Evolutionary conservation across 2,329 filamentous ascomycete species (phyloP).

Genomic region (Talaromyces sp.): DNA sequence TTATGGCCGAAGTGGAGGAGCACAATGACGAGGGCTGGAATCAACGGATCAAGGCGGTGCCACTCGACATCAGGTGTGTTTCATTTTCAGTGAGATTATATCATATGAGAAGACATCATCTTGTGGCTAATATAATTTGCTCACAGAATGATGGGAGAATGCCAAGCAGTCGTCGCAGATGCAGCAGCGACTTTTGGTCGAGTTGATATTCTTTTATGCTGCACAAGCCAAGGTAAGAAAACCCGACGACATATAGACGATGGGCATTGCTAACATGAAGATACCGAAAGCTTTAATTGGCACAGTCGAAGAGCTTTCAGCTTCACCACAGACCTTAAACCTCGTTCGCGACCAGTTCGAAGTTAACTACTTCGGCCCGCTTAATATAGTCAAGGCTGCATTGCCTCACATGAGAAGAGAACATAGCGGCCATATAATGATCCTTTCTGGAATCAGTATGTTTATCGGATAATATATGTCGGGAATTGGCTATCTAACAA

Average conservation of each 20-base stretch:
- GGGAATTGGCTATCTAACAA: slow-evolving; percentile 18
- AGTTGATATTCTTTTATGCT: slow-evolving; percentile 88
- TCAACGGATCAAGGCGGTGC: slow-evolving; percentile 69
- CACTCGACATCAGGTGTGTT: slow-evolving; percentile 58
- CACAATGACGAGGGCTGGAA: slow-evolving; percentile 77
- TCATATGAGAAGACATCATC: background rate
- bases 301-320: slow-evolving; percentile 85
- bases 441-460: slow-evolving; percentile 79
- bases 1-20: slow-evolving; percentile 63
- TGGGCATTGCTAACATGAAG: slow-evolving; percentile 5
- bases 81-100: background rate
- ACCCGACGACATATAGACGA: slow-evolving; percentile 12
- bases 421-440: slow-evolving; percentile 84
- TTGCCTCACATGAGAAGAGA: slow-evolving; percentile 78
- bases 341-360: slow-evolving; percentile 92
- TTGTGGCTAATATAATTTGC: background rate
- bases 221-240: slow-evolving; percentile 74
- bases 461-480: background rate
- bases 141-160: slow-evolving; percentile 64
- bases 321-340: slow-evolving; percentile 70
- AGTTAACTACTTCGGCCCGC: slow-evolving; percentile 89
- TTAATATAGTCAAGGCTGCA: slow-evolving; percentile 91
- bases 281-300: slow-evolving; percentile 71
- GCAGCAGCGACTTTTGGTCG: slow-evolving; percentile 81
- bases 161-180: slow-evolving; percentile 83